Base-by-base conservation (phyloP, 2,329 filamentous ascomycete genomes). In the Apiospora phragmitis region DNA sequence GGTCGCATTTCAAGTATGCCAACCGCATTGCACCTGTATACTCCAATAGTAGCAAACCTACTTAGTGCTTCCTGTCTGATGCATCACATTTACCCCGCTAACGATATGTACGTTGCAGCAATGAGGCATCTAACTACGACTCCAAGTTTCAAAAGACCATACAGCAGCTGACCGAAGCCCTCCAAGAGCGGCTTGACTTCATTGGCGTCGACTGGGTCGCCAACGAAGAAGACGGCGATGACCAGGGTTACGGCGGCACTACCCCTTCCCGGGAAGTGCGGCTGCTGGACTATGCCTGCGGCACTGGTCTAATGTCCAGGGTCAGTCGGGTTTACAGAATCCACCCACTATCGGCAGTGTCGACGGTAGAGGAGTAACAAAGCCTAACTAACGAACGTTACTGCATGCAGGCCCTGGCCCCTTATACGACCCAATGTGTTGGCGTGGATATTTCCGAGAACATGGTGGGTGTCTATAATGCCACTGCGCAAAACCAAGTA, bases 241-340 rank as follows among this genome's bases (percentile, higher is more conserved):
- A 49, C 16, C 66, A 65, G 51, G 51, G 51, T 59, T 21, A 21
- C 51, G 29, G 26, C 29, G 29, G 26, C 29, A 59, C 26, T 35
- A 35, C 51, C 51, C 26, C 29, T 59, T 32, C 72, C 66, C 82
- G 75, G 76, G 77, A 75, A 70, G 83, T 89, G 55, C 86, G 86
- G 65, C 80, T 94, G 26, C 83, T 94, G 1, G 93, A 95, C 78
- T 95, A 94, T 80, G 93, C 93, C 21, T 94, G 92, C 77, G 93
- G 93, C 11, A 91, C 91, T 7, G 92, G 92, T 2, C 80, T 89
- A 69, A 84, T 93, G 73, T 91, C 91, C 16, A 85, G 87, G 79
- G 91, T 92, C 77, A 74, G 85, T 81, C 26, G 6, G 6, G 8
- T 21, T 4, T 11, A 8, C 8, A 18, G 12, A 35, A 32, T 29